These are phyloP conservation scores for Colletotrichum falcatum DNA, from an alignment of 2,329 filamentous ascomycete species.

Conservation along the genomic window DNA sequence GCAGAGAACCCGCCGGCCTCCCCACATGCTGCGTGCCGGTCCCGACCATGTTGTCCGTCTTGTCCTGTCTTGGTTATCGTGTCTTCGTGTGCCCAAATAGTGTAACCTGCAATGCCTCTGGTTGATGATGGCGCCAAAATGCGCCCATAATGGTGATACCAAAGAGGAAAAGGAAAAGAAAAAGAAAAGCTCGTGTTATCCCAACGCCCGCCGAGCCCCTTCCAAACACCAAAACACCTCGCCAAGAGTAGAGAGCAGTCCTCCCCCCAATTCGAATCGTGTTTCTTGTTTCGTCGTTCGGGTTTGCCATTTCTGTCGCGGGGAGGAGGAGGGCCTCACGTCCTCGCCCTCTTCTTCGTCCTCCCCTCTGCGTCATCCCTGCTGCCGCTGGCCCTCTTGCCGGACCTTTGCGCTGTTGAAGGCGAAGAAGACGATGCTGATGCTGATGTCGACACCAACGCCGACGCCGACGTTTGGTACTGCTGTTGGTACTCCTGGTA, in stretches of 20 bases:
- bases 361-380: constrained; percentile 22
- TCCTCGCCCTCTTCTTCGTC: constrained; percentile 35
- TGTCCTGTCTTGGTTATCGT: constrained; percentile 6
- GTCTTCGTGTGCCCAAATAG: constrained; percentile 6
- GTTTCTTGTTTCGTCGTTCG: not conserved
- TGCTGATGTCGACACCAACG: not conserved
- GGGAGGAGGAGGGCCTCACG: not conserved
- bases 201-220: constrained; percentile 3
- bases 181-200: not conserved
- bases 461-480: not conserved
- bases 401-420: not conserved
- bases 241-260: constrained; percentile 4
- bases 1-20: not conserved
- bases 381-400: constrained; percentile 18
- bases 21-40: not conserved
- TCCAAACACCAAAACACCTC: constrained; percentile 28
- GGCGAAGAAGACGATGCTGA: no score
- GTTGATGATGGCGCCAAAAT: constrained; percentile 15
- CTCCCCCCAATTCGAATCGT: constrained; percentile 12
- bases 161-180: no score
- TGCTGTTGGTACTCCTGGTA: constrained; percentile 17
- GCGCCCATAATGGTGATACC: not conserved
- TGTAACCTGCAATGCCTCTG: not conserved
- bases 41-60: not conserved
- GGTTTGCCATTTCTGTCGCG: not conserved